Evolutionary conservation across 148 eudicot genomes (phyloP).

Genomic region (Selenicereus undatus): DNA sequence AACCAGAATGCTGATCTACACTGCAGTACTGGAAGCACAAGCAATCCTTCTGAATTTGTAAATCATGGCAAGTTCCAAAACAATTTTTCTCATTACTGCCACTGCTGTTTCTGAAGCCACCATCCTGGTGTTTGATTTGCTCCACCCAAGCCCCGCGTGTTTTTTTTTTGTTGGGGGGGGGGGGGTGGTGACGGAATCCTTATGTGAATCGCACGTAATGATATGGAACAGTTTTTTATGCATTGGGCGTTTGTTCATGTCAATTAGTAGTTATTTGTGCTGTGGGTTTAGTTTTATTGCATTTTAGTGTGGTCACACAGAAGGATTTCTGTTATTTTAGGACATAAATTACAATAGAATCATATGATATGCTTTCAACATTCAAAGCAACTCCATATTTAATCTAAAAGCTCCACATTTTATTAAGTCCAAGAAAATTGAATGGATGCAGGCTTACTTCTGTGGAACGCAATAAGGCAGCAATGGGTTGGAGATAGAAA

Average conservation of each 20-base stretch:
- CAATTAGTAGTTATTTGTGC: too few relatives aligned
- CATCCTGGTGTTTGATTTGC: background rate
- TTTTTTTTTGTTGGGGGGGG: too few relatives aligned
- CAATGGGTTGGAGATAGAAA: conserved; percentile 76
- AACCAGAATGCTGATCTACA: conserved; percentile 56
- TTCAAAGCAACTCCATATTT: background rate
- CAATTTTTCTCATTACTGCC: background rate
- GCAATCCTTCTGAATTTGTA: conserved; percentile 71
- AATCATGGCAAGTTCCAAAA: conserved; percentile 64
- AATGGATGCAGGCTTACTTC: conserved; percentile 60
- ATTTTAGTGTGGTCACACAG: too few relatives aligned
- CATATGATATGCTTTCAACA: too few relatives aligned
- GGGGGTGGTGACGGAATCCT: too few relatives aligned
- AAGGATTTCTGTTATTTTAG: too few relatives aligned
- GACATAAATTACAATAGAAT: too few relatives aligned
- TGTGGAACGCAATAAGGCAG: conserved; percentile 82
- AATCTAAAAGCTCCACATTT: background rate
- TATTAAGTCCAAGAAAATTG: background rate
- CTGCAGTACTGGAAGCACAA: conserved; percentile 44
- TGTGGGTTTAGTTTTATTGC: too few relatives aligned
- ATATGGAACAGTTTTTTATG: too few relatives aligned
- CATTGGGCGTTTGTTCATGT: too few relatives aligned
- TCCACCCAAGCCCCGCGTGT: background rate
- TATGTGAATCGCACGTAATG: too few relatives aligned
- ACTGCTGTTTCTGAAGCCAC: background rate